Percentiles rank a stretch among this genome's conserved stretches.
These are phyloP conservation scores for Pseudogymnoascus sp. DNA, from an alignment of 2,329 filamentous ascomycete species.

Conservation along the genomic window DNA sequence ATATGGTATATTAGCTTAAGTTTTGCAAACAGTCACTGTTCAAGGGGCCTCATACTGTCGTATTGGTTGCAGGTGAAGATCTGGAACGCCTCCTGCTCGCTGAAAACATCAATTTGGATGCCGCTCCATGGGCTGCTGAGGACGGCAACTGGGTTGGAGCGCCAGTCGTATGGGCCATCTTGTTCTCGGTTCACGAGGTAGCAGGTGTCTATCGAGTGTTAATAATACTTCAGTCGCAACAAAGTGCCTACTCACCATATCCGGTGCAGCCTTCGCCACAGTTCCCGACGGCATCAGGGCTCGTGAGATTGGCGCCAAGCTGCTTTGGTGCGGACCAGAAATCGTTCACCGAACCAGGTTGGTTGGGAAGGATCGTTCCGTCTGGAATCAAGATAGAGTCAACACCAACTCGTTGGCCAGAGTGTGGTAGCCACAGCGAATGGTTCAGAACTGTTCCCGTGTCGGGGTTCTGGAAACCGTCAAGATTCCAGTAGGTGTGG, in stretches of 20 bases:
- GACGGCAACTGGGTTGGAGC: slow-evolving; percentile 52
- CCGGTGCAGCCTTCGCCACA: slow-evolving; percentile 79
- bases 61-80: slow-evolving; percentile 76
- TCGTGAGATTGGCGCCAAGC: slow-evolving; percentile 61
- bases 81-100: slow-evolving; percentile 82
- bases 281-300: slow-evolving; percentile 58
- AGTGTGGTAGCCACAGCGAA: slow-evolving; percentile 66
- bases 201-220: slow-evolving; percentile 49
- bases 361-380: slow-evolving; percentile 65
- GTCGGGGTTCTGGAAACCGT: slow-evolving; percentile 68
- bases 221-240: slow-evolving; percentile 9
- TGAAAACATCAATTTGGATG: slow-evolving; percentile 73
- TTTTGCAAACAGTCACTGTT: slow-evolving; percentile 29
- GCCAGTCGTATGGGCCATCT: slow-evolving; percentile 57
- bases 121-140: slow-evolving; percentile 70
- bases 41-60: slow-evolving; percentile 49
- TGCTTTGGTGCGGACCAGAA: slow-evolving; percentile 79
- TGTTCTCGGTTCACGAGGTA: slow-evolving; percentile 59
- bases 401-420: slow-evolving; percentile 58
- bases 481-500: slow-evolving; percentile 76
- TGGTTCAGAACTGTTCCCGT: slow-evolving; percentile 61
- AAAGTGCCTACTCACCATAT: slow-evolving; percentile 53
- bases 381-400: slow-evolving; percentile 70
- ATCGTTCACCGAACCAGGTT: slow-evolving; percentile 62
- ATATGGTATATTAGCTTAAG: slow-evolving; percentile 15